Evolutionary conservation across 352 stramenopile species (phyloP).

Genomic region (Phytophthora colocasiae): DNA sequence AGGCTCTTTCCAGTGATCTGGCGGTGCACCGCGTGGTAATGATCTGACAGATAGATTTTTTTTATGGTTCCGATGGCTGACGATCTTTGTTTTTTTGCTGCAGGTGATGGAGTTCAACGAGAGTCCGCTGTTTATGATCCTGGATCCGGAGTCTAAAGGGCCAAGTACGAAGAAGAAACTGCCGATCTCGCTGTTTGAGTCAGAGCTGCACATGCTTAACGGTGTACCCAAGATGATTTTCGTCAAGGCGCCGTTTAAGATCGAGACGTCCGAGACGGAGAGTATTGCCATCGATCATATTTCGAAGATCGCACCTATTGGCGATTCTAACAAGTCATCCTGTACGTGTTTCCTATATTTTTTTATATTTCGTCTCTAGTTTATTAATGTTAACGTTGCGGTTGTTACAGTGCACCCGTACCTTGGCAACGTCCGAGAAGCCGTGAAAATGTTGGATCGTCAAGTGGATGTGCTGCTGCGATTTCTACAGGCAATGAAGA

Average conservation of each 20-base stretch:
- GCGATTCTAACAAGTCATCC: conserved; percentile 74
- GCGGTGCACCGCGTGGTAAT: conserved; percentile 75
- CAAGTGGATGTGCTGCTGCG: conserved; percentile 79
- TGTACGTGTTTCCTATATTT: conserved; percentile 40
- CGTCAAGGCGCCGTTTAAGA: conserved; percentile 87
- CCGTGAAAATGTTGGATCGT: conserved; percentile 87
- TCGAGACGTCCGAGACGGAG: conserved; percentile 89
- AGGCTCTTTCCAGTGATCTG: conserved; percentile 77
- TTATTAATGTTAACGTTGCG: conserved; percentile 13
- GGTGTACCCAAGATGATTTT: conserved; percentile 91
- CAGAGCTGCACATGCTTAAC: conserved; percentile 87
- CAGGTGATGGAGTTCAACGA: conserved; percentile 91
- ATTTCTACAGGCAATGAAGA: conserved; percentile 81
- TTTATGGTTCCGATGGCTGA: not conserved
- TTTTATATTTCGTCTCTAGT: not conserved
- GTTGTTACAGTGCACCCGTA: conserved; percentile 71
- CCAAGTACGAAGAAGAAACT: conserved; percentile 88
- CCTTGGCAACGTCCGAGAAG: conserved; percentile 81
- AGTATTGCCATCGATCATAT: conserved; percentile 91
- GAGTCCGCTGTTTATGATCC: conserved; percentile 80
- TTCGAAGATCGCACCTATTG: conserved; percentile 83
- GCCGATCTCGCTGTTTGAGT: conserved; percentile 88
- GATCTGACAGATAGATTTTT: not conserved
- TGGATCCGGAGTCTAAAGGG: conserved; percentile 69
- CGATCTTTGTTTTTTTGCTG: conserved; percentile 11